Conservation (phyloP, 495 filamentous ascomycete species). For the Aspergillus sclerotiicarbonarius region DNA sequence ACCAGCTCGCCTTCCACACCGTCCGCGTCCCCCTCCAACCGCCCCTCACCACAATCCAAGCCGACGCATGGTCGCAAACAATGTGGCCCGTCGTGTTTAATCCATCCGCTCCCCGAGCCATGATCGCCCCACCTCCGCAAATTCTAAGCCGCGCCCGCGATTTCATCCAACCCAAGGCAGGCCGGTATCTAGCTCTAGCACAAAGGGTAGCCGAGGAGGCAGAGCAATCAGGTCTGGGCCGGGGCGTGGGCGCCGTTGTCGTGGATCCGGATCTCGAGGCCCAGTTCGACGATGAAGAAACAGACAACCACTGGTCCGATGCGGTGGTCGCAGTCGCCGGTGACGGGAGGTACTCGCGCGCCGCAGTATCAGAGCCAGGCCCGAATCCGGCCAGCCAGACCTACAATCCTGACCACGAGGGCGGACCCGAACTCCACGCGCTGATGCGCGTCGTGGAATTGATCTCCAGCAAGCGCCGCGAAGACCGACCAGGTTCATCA, state of each 20-base stretch:
- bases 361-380: conserved; percentile 29
- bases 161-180: conserved; percentile 53
- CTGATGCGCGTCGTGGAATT: conserved; percentile 85
- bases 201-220: conserved; percentile 58
- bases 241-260: conserved; percentile 77
- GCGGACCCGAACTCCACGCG: conserved; percentile 78
- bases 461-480: conserved; percentile 66
- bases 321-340: conserved; percentile 69
- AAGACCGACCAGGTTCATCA: conserved; percentile 14
- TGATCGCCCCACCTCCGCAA: conserved; percentile 46
- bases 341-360: conserved; percentile 68
- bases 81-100: conserved; percentile 92
- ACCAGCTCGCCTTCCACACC: conserved; percentile 38
- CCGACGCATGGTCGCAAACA: conserved; percentile 67
- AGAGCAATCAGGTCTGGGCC: conserved; percentile 56
- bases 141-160: conserved; percentile 56
- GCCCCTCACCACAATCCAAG: conserved; percentile 72
- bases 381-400: conserved; percentile 30
- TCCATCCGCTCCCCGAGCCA: conserved; percentile 58
- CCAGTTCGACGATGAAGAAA: conserved; percentile 23
- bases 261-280: conserved; percentile 56
- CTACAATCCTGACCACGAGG: conserved; percentile 42
- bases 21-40: conserved; percentile 70
- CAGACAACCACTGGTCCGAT: conserved; percentile 28
- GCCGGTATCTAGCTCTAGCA: conserved; percentile 68